Evolutionary conservation across 2,329 filamentous ascomycete species (phyloP).

Genomic region (Teratosphaeria pseudoeucalypti): DNA sequence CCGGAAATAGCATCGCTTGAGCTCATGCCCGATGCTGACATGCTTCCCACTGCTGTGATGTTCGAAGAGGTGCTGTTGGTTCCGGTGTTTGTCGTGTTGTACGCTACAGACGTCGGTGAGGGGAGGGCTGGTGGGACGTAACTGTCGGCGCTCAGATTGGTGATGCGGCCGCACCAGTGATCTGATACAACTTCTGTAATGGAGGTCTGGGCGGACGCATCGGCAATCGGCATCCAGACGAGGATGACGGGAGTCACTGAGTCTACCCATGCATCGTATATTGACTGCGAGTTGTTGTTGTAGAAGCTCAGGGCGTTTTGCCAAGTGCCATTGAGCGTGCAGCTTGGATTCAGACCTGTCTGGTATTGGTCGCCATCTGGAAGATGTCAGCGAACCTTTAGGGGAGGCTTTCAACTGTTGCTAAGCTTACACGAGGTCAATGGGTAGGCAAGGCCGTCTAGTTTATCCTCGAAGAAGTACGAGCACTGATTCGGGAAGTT

Average conservation of each 20-base stretch:
- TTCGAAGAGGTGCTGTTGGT: neutral
- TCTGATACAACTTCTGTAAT: neutral
- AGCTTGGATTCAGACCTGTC: neutral
- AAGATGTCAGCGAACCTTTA: neutral
- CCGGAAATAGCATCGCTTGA: neutral
- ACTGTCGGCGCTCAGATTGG: neutral
- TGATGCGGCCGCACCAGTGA: neutral
- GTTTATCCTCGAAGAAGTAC: neutral
- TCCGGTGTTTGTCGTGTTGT: neutral
- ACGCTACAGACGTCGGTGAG: neutral
- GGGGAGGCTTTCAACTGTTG: neutral
- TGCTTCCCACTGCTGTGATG: neutral
- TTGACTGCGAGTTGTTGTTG: neutral
- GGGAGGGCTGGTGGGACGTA: neutral
- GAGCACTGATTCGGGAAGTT: neutral
- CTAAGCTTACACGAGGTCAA: neutral
- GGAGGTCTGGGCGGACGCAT: neutral
- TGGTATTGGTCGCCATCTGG: neutral
- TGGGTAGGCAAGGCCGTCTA: neutral
- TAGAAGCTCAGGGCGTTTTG: neutral
- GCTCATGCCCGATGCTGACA: neutral
- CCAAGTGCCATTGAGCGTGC: neutral
- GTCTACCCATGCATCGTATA: neutral
- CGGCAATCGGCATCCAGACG: neutral
- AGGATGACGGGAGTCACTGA: neutral